Base-by-base conservation (phyloP, 2,329 filamentous ascomycete species). In the Curvularia sp. region DNA sequence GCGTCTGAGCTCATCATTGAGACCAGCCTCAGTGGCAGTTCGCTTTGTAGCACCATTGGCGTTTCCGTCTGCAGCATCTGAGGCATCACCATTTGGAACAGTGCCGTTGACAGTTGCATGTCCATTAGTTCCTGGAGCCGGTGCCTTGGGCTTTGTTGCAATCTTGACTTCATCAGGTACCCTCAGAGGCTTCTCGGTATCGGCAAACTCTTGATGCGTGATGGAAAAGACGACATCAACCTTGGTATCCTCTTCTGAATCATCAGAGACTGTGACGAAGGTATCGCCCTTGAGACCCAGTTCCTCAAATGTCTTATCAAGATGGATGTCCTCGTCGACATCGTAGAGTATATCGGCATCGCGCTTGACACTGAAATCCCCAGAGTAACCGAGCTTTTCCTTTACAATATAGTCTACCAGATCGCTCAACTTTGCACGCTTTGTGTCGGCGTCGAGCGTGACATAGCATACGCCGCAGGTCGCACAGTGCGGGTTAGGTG, bases 321-420 rank as follows among this genome's bases (percentile, higher is more conserved):
- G 80, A 69, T 97, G 96, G 57, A 96, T 91, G 4, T 92, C 92
- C 70, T 96, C 87, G 55, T 98, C 95, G 0, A 89, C 86, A 69
- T 98, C 95, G 69, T 96, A 98, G 42, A 98, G 83, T n/a, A 93
- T 83, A 13, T 69, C 58, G 9, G 85, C 82, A 6, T 92, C 89
- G 57, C 86, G 92, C 71, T 85, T 90, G 57, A 98, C 81, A 3
- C 89, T 89, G 63, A 98, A 86, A 52, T 97, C 93, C 57, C 93
- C 88, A 5, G 88, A 87, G 71, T 95, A 97, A 3, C 89, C 89
- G 2, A 97, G 80, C 63, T 92, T 83, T 4, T 80, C 66, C 63
- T 86, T 87, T 46, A 97, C 79, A 42, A 96, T 84, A 44, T 86
- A 85, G 49, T 95, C 86, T 0, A 98, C 89, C 2, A 99, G 77